These are phyloP conservation scores for Candida smagusa DNA, from an alignment of 1,139 yeast species.

Conservation along the genomic window DNA sequence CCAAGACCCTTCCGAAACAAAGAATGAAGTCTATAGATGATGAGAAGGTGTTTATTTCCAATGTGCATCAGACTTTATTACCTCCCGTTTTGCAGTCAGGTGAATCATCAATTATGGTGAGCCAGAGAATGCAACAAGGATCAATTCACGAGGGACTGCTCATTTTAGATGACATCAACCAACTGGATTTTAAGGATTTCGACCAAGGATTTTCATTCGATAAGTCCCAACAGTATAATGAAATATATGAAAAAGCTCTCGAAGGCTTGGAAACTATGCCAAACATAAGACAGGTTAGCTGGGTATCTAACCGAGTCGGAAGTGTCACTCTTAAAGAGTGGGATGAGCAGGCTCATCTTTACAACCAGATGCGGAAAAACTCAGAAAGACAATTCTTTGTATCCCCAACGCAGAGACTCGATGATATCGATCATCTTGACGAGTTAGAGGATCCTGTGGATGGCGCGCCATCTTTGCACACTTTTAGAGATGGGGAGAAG, in stretches of 20 bases:
- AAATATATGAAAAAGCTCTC: conserved; percentile 14
- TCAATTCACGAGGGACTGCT: not conserved
- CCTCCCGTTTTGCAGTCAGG: conserved; percentile 37
- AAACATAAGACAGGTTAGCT: conserved; percentile 11
- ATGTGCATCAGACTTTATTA: conserved; percentile 30
- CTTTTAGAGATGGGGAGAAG: conserved; percentile 23
- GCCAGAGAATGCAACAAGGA: conserved; percentile 21
- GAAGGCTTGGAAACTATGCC: conserved; percentile 36
- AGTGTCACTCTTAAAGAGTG: conserved; percentile 32
- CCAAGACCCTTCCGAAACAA: conserved; percentile 4
- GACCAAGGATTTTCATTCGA: conserved; percentile 19
- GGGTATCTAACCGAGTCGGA: conserved; percentile 12
- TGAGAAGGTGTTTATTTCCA: conserved; percentile 30
- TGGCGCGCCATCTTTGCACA: conserved; percentile 40
- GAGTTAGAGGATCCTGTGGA: not conserved
- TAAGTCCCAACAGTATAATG: conserved; percentile 10
- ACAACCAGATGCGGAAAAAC: conserved; percentile 23
- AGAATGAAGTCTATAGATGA: conserved; percentile 31
- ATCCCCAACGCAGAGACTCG: conserved; percentile 16
- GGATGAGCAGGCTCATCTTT: conserved; percentile 24
- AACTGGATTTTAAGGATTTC: conserved; percentile 21
- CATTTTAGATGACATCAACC: conserved; percentile 22
- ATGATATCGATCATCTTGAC: conserved; percentile 16
- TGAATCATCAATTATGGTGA: conserved; percentile 30
- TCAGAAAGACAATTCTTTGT: conserved; percentile 14